A percentile compares a stretch with the other conserved stretches of the same genome.
These are phyloP conservation scores for Ustilago esculenta DNA, from an alignment of 1,284 basidiomycete genomes.

Conservation along the genomic window DNA sequence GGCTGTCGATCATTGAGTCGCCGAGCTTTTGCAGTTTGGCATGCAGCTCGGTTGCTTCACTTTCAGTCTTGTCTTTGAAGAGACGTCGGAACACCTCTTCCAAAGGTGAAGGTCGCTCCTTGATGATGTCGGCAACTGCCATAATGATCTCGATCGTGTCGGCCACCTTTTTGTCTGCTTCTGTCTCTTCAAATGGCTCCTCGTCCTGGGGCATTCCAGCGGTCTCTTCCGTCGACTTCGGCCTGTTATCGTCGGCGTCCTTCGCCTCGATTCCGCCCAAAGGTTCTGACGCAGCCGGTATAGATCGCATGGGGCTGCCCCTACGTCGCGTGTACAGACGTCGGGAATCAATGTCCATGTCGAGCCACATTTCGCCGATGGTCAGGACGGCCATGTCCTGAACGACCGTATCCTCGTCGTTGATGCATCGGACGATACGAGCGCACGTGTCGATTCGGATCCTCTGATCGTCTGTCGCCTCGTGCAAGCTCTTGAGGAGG, in stretches of 20 bases:
- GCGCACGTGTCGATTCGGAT: constrained; percentile 82
- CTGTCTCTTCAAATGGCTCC: constrained; percentile 15
- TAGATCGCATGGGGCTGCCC: constrained; percentile 13
- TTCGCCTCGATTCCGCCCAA: constrained; percentile 1
- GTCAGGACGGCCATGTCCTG: constrained; percentile 86
- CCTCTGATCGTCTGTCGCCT: constrained; percentile 72
- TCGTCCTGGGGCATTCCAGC: not conserved
- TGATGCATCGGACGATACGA: constrained; percentile 81
- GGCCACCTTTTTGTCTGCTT: constrained; percentile 22
- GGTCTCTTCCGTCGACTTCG: not conserved
- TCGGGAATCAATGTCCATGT: constrained; percentile 36
- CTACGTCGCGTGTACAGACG: constrained; percentile 22
- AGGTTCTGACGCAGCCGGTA: constrained; percentile 1
- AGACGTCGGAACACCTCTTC: constrained; percentile 80
- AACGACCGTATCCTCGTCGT: constrained; percentile 91
- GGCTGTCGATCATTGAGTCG: constrained; percentile 82
- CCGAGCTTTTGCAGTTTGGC: constrained; percentile 78
- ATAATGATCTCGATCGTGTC: constrained; percentile 80
- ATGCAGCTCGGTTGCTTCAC: constrained; percentile 70
- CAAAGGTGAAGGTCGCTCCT: constrained; percentile 81
- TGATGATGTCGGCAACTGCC: constrained; percentile 81
- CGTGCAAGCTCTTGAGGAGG: constrained; percentile 83
- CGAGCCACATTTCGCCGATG: constrained; percentile 88
- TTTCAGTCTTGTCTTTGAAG: constrained; percentile 46
- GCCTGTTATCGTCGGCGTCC: not conserved